These are phyloP conservation scores for Gamsiella multidivaricata DNA, from an alignment of 192 early-diverging fungal species.

Conservation along the genomic window DNA sequence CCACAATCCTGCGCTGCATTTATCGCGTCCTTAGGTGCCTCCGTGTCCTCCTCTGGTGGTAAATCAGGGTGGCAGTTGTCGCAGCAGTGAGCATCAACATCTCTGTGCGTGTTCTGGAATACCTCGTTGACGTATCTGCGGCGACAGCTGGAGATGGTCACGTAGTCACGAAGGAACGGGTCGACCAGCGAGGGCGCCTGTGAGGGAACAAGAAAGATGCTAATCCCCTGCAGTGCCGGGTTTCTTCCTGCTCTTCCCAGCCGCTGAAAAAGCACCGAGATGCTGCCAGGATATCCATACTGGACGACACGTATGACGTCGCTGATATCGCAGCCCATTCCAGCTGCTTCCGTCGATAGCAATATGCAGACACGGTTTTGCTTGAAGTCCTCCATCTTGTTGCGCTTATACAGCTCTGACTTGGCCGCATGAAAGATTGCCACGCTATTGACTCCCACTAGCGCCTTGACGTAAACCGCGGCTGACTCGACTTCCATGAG, in stretches of 20 bases:
- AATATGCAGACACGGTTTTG: neutral
- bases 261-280: slow-evolving; percentile 3
- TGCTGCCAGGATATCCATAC: slow-evolving; percentile 8
- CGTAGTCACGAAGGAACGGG: neutral
- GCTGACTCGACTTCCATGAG: neutral
- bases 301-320: slow-evolving; percentile 12
- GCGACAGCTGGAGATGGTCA: neutral
- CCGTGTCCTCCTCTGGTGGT: too few relatives aligned
- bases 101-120: neutral
- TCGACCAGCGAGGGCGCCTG: neutral
- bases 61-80: neutral
- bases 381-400: neutral
- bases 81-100: neutral
- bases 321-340: slow-evolving; percentile 22
- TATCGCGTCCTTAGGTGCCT: too few relatives aligned
- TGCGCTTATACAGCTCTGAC: neutral
- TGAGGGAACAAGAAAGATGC: too few relatives aligned
- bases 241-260: neutral
- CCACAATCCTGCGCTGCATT: too few relatives aligned
- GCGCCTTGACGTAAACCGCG: too few relatives aligned
- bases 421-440: too few relatives aligned
- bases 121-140: neutral
- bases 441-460: too few relatives aligned
- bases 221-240: neutral
- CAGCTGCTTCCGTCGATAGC: slow-evolving; percentile 15